phyloP scores from a whole-genome alignment of 306 rosid genomes.

The Cucumis melo region DNA sequence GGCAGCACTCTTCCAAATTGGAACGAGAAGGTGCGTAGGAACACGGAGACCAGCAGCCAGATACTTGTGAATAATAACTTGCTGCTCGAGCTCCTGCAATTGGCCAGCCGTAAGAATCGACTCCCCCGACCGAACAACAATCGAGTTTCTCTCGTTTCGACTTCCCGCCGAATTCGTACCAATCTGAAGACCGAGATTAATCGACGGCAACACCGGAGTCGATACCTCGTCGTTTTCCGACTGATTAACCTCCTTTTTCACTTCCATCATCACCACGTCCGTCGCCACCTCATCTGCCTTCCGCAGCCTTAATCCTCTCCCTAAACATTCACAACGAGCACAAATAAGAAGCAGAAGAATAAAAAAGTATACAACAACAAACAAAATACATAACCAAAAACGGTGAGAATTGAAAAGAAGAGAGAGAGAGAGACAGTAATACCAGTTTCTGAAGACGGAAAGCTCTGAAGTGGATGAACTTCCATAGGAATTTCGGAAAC shows the following conservation, averaged over 20 bases:
- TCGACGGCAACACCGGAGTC: slow-evolving; percentile 8
- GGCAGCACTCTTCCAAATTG: slow-evolving; percentile 25
- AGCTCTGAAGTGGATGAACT: slow-evolving; percentile 3
- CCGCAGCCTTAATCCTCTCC: slow-evolving; percentile 21
- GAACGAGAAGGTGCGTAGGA: slow-evolving; percentile 39
- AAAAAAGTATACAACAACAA: not conserved
- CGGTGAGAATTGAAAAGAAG: not conserved
- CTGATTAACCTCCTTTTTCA: slow-evolving; percentile 8
- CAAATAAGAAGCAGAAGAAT: not conserved
- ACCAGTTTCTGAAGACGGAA: slow-evolving; percentile 4
- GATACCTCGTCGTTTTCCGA: slow-evolving; percentile 14
- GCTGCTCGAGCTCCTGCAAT: slow-evolving; percentile 48
- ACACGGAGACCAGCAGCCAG: slow-evolving; percentile 31
- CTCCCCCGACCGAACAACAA: not conserved
- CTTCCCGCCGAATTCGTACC: slow-evolving; percentile 9
- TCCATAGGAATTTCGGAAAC: not conserved
- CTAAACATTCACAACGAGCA: not conserved
- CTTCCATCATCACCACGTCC: slow-evolving; percentile 16
- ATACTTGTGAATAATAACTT: slow-evolving; percentile 43
- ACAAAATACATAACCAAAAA: not conserved
- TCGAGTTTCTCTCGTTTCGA: not conserved
- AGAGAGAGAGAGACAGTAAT: not conserved
- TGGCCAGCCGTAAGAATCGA: slow-evolving; percentile 33
- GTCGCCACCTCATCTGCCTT: slow-evolving; percentile 18
- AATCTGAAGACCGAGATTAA: slow-evolving; percentile 26